Percentiles rank a stretch among this genome's conserved stretches.
Evolutionary conservation across 768 basidiomycete species (phyloP).

Genomic region (Tulasnella sp.): DNA sequence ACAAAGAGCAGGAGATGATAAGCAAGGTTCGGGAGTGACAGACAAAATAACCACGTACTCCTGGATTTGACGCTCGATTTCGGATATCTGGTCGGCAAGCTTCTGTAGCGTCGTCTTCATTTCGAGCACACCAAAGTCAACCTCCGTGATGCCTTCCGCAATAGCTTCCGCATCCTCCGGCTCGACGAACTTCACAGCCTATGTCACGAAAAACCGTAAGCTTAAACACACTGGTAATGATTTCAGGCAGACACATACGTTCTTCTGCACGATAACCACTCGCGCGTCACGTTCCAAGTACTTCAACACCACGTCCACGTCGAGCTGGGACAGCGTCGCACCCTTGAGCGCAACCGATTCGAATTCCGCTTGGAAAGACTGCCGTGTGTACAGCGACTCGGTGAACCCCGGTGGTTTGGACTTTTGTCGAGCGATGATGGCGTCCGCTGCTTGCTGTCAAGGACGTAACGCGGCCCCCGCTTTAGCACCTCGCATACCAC

Average conservation of each 20-base stretch:
- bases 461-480: background rate
- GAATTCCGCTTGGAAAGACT: constrained; percentile 66
- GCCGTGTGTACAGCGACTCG: constrained; percentile 63
- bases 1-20: background rate
- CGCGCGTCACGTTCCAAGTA: constrained; percentile 78
- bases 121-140: constrained; percentile 82
- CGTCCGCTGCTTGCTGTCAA: constrained; percentile 58
- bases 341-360: constrained; percentile 47
- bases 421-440: constrained; percentile 53
- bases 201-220: background rate
- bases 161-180: constrained; percentile 41
- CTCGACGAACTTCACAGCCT: constrained; percentile 84
- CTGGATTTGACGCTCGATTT: constrained; percentile 69
- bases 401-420: constrained; percentile 50
- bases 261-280: constrained; percentile 64
- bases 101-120: constrained; percentile 71
- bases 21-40: background rate
- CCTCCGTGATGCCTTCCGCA: constrained; percentile 60
- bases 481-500: constrained; percentile 6
- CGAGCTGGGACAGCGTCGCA: constrained; percentile 56
- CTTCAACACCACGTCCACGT: constrained; percentile 70
- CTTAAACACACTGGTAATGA: background rate
- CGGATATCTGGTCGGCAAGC: constrained; percentile 69
- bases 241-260: constrained; percentile 50
- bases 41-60: constrained; percentile 53